These are phyloP conservation scores for Wickerhamiella parazyma DNA, from an alignment of 805 yeast species.

Conservation along the genomic window DNA sequence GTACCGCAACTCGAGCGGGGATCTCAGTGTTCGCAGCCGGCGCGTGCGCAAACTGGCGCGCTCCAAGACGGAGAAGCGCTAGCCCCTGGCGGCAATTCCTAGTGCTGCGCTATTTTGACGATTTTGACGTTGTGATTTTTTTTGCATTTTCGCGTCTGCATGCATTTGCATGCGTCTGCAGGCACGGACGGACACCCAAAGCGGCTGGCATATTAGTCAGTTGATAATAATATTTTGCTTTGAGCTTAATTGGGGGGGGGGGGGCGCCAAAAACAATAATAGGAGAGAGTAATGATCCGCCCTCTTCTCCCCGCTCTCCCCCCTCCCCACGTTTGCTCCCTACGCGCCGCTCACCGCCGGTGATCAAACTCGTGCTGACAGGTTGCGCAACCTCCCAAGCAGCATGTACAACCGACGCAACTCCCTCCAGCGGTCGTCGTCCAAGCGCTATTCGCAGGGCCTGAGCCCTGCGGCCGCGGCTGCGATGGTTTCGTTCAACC, in stretches of 20 bases:
- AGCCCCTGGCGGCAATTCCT: too few species aligned
- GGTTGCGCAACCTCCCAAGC: too few species aligned
- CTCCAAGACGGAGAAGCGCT: neutral
- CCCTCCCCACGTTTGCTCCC: too few species aligned
- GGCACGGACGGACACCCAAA: neutral
- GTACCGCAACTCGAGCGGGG: constrained; percentile 37
- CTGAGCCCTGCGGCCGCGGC: constrained; percentile 33
- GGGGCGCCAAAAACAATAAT: too few species aligned
- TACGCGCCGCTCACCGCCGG: too few species aligned
- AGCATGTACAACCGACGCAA: constrained; percentile 9
- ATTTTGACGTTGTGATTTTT: too few species aligned
- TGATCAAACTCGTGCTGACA: too few species aligned
- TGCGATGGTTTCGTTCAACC: constrained; percentile 40
- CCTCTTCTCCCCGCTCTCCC: too few species aligned
- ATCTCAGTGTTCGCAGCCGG: constrained; percentile 31
- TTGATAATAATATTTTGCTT: too few species aligned
- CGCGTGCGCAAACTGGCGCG: constrained; percentile 28
- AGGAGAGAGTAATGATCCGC: too few species aligned
- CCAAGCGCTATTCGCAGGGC: constrained; percentile 5
- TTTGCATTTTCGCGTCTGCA: neutral
- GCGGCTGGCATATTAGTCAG: neutral
- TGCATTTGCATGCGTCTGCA: neutral
- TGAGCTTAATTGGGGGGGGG: too few species aligned
- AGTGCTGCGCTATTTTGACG: too few species aligned
- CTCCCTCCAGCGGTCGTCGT: constrained; percentile 3